A percentile compares a stretch with the other conserved stretches of the same genome.
phyloP scores from a whole-genome alignment of 352 stramenopile genomes.

The Globisporangium takayamanum region DNA sequence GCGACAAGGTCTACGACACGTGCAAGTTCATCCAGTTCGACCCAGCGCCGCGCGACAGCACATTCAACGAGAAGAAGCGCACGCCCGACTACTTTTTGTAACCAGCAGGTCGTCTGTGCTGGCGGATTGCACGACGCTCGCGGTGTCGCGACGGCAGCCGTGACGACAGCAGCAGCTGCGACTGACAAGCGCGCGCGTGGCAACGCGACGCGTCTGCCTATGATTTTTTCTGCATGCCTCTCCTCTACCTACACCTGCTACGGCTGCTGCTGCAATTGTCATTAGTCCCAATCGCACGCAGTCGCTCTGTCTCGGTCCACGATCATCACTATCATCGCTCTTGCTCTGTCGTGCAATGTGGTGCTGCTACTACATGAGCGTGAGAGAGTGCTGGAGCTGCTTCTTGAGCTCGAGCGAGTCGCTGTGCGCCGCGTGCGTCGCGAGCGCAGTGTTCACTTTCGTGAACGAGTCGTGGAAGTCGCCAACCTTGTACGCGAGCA shows the following conservation, averaged over 20 bases:
- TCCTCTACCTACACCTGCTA: too few relatives aligned
- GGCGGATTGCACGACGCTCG: background rate
- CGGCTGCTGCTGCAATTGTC: too few relatives aligned
- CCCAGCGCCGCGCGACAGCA: conserved; percentile 84
- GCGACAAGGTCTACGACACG: conserved; percentile 88
- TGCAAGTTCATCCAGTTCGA: conserved; percentile 93
- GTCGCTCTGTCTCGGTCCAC: background rate
- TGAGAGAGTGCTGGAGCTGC: conserved; percentile 80
- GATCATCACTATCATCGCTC: background rate
- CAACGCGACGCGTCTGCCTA: background rate
- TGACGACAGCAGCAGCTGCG: background rate
- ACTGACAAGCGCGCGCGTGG: background rate
- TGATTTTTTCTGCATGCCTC: too few relatives aligned
- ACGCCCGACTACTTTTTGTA: conserved; percentile 92
- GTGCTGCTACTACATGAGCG: conserved; percentile 37
- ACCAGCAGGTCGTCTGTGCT: background rate
- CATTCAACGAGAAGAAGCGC: conserved; percentile 90
- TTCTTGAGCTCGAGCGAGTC: conserved; percentile 89
- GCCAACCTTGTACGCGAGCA: conserved; percentile 88
- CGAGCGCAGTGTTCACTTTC: conserved; percentile 79
- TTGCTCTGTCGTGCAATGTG: background rate
- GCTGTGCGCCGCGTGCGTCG: conserved; percentile 73
- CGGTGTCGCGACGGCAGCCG: background rate
- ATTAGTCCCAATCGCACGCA: background rate
- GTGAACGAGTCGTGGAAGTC: conserved; percentile 89